phyloP scores from a whole-genome alignment of 2,329 filamentous ascomycete species.

The Zopfia rhizophila region DNA sequence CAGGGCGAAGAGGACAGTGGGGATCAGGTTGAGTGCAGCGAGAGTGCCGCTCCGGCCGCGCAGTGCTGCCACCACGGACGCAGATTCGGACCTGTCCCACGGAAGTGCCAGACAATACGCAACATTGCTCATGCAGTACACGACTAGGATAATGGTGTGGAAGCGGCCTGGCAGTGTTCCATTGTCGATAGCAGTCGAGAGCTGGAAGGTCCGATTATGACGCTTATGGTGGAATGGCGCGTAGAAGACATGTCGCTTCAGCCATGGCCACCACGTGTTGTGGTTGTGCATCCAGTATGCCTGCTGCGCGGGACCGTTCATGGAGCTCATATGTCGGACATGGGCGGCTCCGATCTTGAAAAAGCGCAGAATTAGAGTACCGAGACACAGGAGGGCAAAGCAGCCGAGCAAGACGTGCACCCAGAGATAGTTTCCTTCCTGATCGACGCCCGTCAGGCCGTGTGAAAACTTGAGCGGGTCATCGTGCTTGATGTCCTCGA shows the following conservation, averaged over 20 bases:
- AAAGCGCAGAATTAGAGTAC: conserved; percentile 55
- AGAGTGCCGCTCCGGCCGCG: conserved; percentile 87
- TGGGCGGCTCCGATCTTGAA: conserved; percentile 55
- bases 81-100: conserved; percentile 61
- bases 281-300: conserved; percentile 59
- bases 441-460: conserved; percentile 61
- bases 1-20: conserved; percentile 85
- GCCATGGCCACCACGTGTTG: conserved; percentile 63
- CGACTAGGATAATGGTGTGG: conserved; percentile 73
- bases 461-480: conserved; percentile 52
- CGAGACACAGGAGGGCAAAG: conserved; percentile 47
- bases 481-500: conserved; percentile 39
- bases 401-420: conserved; percentile 53
- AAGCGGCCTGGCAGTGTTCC: conserved; percentile 84
- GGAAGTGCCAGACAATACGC: conserved; percentile 78
- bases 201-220: conserved; percentile 78
- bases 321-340: conserved; percentile 57
- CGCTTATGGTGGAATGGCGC: conserved; percentile 78
- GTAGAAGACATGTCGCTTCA: conserved; percentile 72
- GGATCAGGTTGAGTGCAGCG: conserved; percentile 89
- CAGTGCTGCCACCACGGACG: conserved; percentile 78
- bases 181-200: conserved; percentile 74
- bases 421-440: conserved; percentile 59
- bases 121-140: conserved; percentile 78
- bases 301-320: conserved; percentile 55